Evolutionary conservation across 352 stramenopile species (phyloP).

Genomic region (Phytophthora capsici): DNA sequence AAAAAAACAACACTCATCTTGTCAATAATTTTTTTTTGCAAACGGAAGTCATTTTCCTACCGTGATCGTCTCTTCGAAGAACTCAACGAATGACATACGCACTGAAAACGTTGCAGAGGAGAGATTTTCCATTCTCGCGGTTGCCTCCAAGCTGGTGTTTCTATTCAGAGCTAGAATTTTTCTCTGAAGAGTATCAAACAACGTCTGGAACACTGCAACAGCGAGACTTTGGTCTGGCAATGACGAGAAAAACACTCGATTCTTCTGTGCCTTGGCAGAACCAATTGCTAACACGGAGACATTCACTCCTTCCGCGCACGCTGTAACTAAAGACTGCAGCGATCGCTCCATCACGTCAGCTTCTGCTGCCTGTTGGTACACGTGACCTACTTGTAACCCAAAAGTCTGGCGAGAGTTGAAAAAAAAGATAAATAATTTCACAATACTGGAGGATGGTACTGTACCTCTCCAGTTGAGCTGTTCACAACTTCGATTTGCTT

Average conservation of each 20-base stretch:
- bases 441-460: not conserved
- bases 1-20: not conserved
- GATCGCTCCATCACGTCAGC: constrained; percentile 55
- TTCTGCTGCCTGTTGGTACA: constrained; percentile 50
- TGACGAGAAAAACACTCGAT: constrained; percentile 44
- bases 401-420: constrained; percentile 25
- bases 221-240: constrained; percentile 40
- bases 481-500: constrained; percentile 44
- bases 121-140: constrained; percentile 10
- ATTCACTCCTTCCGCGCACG: constrained; percentile 63
- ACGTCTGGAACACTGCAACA: constrained; percentile 36
- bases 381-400: constrained; percentile 41
- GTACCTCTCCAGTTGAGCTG: constrained; percentile 42
- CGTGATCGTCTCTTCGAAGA: constrained; percentile 63
- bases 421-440: not conserved
- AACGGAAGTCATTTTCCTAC: constrained; percentile 7
- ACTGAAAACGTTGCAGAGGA: constrained; percentile 40
- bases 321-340: constrained; percentile 44
- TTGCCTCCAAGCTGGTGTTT: not conserved
- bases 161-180: constrained; percentile 37
- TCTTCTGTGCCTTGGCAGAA: constrained; percentile 44
- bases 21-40: too few relatives aligned
- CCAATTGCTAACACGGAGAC: constrained; percentile 50
- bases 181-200: constrained; percentile 38
- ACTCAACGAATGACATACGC: constrained; percentile 53